Evolutionary conservation across 2,329 filamentous ascomycete genomes (phyloP), one percentile per base, ranked within the genome.

Genomic region (Exophiala dermatitidis): DNA sequence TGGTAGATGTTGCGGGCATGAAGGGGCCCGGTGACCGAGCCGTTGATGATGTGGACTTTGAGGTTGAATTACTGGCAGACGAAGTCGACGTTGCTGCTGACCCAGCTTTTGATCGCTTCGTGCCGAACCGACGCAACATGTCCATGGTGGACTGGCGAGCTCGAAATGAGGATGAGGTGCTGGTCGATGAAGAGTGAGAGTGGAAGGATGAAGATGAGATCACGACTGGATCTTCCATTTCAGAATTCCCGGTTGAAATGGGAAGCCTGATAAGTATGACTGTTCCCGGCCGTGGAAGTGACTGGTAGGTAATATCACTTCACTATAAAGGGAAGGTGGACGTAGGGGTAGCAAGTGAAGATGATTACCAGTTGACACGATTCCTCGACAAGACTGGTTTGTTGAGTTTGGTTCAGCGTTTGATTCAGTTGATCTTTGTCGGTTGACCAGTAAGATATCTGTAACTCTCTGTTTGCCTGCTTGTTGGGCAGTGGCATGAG

Each of bases 61-160:
- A 32, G 12, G 28, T 30, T 28, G 29, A 1, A 1, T 38, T 38
- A 38, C 36, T 38, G 6, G 9, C 19, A 19, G 19, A 19, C 19
- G 19, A 19, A 19, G 10, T 12, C 19, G 36, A 12, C 28, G 38
- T 41, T 10, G 12, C 26, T 5, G 38, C 38, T 5, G 38, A 41
- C 9, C n/a, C n/a, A n/a, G 19, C 38, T 5, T 41, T 41, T 26
- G 53, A 50, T 43, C 48, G 48, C 45, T 46, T 60, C 9, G 57
- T 54, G 30, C 40, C 53, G 12, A 60, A 43, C 30, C 45, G 46
- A 19, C 58, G 54, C 12, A 62, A 45, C 10, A 61, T 41, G 38
- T 48, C 40, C 56, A 59, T 60, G 26, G 33, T 42, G 34, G 41
- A 44, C 12, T 43, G 46, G 32, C 46, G 33, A 32, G 46, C 12